phyloP scores from a whole-genome alignment of 352 stramenopile genomes.

The Globisporangium megalacanthum region DNA sequence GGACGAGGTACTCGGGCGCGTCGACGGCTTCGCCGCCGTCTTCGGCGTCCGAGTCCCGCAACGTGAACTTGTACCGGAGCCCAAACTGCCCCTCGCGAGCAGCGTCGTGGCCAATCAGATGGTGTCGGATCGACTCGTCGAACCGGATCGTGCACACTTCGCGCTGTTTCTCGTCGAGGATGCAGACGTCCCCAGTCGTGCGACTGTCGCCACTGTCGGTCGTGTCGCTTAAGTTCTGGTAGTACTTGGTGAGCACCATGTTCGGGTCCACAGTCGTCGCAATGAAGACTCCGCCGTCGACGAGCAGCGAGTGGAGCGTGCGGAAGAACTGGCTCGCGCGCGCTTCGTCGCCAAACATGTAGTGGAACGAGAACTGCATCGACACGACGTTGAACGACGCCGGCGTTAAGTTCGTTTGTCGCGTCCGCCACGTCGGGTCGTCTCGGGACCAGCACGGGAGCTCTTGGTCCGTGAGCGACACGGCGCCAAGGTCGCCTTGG shows the following conservation, averaged over 20 bases:
- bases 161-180: conserved; percentile 66
- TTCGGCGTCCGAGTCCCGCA: conserved; percentile 70
- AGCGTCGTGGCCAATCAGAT: conserved; percentile 36
- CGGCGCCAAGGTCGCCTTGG: conserved; percentile 66
- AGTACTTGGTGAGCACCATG: conserved; percentile 86
- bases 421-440: conserved; percentile 46
- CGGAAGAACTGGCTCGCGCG: conserved; percentile 92
- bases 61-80: conserved; percentile 88
- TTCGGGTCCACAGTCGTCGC: conserved; percentile 97
- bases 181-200: conserved; percentile 33
- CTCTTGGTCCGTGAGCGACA: conserved; percentile 58
- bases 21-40: conserved; percentile 81
- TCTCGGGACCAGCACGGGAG: conserved; percentile 69
- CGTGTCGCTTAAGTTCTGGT: conserved; percentile 33
- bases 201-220: conserved; percentile 19
- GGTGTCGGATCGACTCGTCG: conserved; percentile 43
- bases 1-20: conserved; percentile 89
- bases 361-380: conserved; percentile 99
- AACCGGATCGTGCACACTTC: conserved; percentile 79
- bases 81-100: conserved; percentile 58
- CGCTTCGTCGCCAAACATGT: conserved; percentile 96
- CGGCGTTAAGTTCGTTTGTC: conserved; percentile 31
- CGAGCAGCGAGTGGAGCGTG: conserved; percentile 90
- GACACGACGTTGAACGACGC: conserved; percentile 94
- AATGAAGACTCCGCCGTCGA: conserved; percentile 93